phyloP scores from a whole-genome alignment of 257 asterid species.

The Fraxinus cuspidata region DNA sequence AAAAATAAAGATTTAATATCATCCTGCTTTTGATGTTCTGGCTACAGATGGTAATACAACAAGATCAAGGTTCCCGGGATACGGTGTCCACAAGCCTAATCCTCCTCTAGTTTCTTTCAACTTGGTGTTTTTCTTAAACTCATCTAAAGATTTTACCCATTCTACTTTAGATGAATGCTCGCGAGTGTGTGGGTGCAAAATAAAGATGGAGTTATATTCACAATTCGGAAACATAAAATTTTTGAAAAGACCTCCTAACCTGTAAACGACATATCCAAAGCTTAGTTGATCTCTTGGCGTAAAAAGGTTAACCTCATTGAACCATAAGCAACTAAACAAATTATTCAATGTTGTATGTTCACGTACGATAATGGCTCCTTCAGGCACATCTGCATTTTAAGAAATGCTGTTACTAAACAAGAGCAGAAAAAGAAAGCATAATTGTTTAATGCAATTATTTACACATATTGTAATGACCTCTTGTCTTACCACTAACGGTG shows the following conservation, averaged over 20 bases:
- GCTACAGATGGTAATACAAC: slow-evolving; percentile 47
- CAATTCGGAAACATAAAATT: slow-evolving; percentile 53
- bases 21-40: slow-evolving; percentile 55
- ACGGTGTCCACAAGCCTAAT: slow-evolving; percentile 59
- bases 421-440: too few species aligned
- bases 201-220: slow-evolving; percentile 47
- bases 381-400: slow-evolving; percentile 52
- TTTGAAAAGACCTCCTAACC: slow-evolving; percentile 41
- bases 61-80: slow-evolving; percentile 46
- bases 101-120: slow-evolving; percentile 56
- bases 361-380: slow-evolving; percentile 54
- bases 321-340: slow-evolving; percentile 59
- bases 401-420: background rate
- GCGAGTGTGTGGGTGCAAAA: slow-evolving; percentile 51
- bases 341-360: slow-evolving; percentile 49
- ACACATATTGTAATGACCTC: too few species aligned
- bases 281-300: slow-evolving; percentile 63
- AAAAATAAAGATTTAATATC: background rate
- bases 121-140: slow-evolving; percentile 36
- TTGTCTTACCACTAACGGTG: slow-evolving; percentile 37
- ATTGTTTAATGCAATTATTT: background rate
- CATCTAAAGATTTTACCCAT: slow-evolving; percentile 47
- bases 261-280: slow-evolving; percentile 52
- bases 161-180: slow-evolving; percentile 59
- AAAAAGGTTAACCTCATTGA: slow-evolving; percentile 56